A percentile compares a stretch with the other conserved stretches of the same genome.
Conservation (phyloP, 1,139 yeast genomes). For the Zhuliangozyma blackwelliae region DNA sequence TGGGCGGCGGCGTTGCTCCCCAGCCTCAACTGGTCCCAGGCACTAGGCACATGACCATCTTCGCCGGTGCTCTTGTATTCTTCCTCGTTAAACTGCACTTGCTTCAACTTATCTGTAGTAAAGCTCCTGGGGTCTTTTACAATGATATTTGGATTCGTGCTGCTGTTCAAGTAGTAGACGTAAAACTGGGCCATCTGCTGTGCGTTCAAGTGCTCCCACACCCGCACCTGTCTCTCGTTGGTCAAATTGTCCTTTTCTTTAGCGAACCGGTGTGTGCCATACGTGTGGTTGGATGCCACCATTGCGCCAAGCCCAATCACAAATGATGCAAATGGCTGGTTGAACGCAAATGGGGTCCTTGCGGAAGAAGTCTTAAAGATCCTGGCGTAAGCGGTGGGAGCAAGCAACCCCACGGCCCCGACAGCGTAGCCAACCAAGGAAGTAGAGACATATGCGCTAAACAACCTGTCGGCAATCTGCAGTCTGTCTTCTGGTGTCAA, state of each 20-base stretch:
- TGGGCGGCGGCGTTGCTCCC: no score
- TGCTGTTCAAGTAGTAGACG: conserved; percentile 31
- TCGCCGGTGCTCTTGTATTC: conserved; percentile 25
- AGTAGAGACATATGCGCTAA: conserved; percentile 21
- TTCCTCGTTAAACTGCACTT: conserved; percentile 20
- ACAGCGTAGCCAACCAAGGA: conserved; percentile 23
- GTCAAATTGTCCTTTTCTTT: conserved; percentile 6
- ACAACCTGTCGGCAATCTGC: conserved; percentile 28
- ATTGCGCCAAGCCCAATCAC: conserved; percentile 24
- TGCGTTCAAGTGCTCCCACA: conserved; percentile 38
- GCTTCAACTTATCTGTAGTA: no score
- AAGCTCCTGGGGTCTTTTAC: conserved; percentile 35
- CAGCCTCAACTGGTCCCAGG: conserved; percentile 27
- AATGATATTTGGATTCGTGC: conserved; percentile 30
- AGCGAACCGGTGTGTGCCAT: conserved; percentile 22
- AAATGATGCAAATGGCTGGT: conserved; percentile 30
- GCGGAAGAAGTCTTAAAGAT: no score
- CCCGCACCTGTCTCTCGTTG: conserved; percentile 12
- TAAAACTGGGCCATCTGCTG: conserved; percentile 35
- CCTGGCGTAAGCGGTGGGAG: conserved; percentile 22
- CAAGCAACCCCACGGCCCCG: conserved; percentile 21
- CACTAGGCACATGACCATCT: conserved; percentile 5
- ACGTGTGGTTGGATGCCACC: conserved; percentile 22
- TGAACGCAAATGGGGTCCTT: conserved; percentile 5
- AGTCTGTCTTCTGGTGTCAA: conserved; percentile 29